A percentile compares a stretch with the other conserved stretches of the same genome.
phyloP scores from a whole-genome alignment of 495 filamentous ascomycete genomes.

The Penicillium steckii region DNA sequence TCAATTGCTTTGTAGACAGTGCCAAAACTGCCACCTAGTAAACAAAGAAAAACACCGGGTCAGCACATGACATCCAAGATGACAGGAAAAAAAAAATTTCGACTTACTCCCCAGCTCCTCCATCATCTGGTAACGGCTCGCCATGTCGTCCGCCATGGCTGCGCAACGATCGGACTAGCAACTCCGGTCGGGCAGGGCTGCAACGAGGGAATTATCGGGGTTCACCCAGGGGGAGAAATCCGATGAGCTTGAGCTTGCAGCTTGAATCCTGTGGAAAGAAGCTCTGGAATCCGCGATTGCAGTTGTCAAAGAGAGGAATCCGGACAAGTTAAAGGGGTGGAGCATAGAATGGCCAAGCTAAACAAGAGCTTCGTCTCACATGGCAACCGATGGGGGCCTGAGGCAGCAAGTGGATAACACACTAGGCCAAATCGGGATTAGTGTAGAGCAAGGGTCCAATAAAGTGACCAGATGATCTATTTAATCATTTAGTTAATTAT shows the following conservation, averaged over 20 bases:
- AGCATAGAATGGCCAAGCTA: conserved; percentile 26
- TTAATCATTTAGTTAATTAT: too few species aligned
- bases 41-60: conserved; percentile 15
- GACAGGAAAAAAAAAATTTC: not conserved
- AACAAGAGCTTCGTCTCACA: conserved; percentile 40
- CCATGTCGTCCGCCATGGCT: conserved; percentile 62
- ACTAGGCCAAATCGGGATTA: conserved; percentile 5
- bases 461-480: not conserved
- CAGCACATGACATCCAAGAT: conserved; percentile 7
- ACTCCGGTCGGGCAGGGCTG: conserved; percentile 19
- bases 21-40: conserved; percentile 86
- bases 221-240: conserved; percentile 18
- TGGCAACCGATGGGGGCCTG: conserved; percentile 35
- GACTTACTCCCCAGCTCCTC: conserved; percentile 89
- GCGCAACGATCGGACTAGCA: conserved; percentile 18
- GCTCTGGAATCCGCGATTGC: conserved; percentile 8
- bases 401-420: conserved; percentile 21
- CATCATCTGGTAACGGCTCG: conserved; percentile 80
- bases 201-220: conserved; percentile 10
- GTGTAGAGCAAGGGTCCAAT: conserved; percentile 10
- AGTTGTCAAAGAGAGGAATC: conserved; percentile 11
- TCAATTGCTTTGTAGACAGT: conserved; percentile 96
- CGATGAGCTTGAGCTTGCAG: conserved; percentile 3
- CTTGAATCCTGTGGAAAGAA: not conserved
- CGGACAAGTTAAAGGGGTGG: conserved; percentile 26